Evolutionary conservation across 2,329 filamentous ascomycete genomes (phyloP).

Genomic region (Daldinia sp.): DNA sequence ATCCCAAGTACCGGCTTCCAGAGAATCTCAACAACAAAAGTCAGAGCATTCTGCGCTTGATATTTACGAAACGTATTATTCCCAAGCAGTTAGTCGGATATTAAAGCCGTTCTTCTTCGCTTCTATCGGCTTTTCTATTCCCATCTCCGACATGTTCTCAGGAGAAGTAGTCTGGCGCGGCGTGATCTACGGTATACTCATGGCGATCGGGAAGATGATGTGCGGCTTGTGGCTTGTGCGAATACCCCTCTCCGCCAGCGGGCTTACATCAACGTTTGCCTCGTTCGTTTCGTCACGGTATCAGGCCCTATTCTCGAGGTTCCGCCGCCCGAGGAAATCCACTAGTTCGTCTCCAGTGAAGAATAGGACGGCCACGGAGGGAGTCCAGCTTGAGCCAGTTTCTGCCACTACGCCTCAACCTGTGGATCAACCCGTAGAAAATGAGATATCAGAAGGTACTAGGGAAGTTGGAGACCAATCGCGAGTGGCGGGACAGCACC

Average conservation of each 20-base stretch:
- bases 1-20: not conserved
- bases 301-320: conserved; percentile 32
- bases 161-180: conserved; percentile 77
- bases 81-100: conserved; percentile 59
- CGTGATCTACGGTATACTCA: conserved; percentile 77
- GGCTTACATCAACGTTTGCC: conserved; percentile 11
- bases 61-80: conserved; percentile 58
- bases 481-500: not conserved
- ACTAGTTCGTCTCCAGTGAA: not conserved
- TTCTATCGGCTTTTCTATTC: conserved; percentile 82
- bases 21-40: not conserved
- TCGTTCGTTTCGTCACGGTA: conserved; percentile 27
- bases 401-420: not conserved
- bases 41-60: conserved; percentile 23
- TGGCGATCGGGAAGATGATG: conserved; percentile 71
- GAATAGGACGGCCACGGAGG: not conserved
- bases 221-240: conserved; percentile 71
- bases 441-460: not conserved
- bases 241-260: conserved; percentile 45
- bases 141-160: conserved; percentile 76
- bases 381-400: not conserved
- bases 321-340: conserved; percentile 22
- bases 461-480: not conserved
- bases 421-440: no score
- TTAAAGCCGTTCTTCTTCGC: conserved; percentile 81